Percentiles rank a stretch among this genome's conserved stretches.
Evolutionary conservation across 192 early-diverging fungal species (phyloP).

Genomic region (Cladochytrium replicatum): DNA sequence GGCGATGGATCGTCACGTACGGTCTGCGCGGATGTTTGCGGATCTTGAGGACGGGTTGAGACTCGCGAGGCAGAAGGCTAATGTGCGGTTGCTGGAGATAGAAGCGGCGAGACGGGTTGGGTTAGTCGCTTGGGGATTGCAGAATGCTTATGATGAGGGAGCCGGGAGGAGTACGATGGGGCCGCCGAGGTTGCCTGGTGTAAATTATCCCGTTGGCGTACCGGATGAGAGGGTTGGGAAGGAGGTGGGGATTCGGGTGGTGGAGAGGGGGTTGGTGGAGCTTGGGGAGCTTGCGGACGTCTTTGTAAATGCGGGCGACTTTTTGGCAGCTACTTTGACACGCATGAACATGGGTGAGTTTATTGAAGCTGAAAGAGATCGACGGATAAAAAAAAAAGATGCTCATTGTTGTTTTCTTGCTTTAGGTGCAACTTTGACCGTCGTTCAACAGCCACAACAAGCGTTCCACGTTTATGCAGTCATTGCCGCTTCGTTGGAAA

Average conservation of each 20-base stretch:
- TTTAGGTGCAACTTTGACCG: too few relatives aligned
- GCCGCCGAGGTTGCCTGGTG: neutral
- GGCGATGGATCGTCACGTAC: neutral
- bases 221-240: too few relatives aligned
- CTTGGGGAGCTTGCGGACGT: neutral
- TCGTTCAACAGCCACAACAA: too few relatives aligned
- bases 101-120: neutral
- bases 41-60: neutral
- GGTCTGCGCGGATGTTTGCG: neutral
- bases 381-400: too few relatives aligned
- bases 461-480: too few relatives aligned
- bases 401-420: too few relatives aligned
- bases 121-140: neutral
- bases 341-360: neutral
- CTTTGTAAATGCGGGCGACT: neutral
- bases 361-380: too few relatives aligned
- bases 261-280: neutral
- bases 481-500: too few relatives aligned
- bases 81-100: neutral
- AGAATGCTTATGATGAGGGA: neutral
- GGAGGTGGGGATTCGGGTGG: neutral
- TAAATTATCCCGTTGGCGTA: neutral
- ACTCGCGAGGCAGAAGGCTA: neutral
- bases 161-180: neutral
- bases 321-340: neutral